phyloP scores from a whole-genome alignment of 441 rosid genomes.

The Aquilaria agallochum region DNA sequence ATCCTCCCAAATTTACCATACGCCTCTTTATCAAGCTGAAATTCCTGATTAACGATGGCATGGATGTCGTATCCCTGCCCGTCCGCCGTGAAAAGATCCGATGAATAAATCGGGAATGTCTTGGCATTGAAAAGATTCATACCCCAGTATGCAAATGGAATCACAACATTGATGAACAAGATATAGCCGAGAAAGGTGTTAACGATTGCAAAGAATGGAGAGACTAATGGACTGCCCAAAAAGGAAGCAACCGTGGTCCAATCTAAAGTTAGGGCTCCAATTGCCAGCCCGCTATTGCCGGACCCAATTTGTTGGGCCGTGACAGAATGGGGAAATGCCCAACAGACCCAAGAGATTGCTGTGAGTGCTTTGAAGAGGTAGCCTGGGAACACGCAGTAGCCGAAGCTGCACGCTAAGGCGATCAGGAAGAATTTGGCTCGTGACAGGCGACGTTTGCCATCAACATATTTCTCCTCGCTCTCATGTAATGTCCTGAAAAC shows the following conservation, averaged over 20 bases:
- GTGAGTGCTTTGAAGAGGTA: slow-evolving; percentile 69
- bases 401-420: slow-evolving; percentile 66
- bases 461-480: slow-evolving; percentile 15
- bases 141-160: slow-evolving; percentile 70
- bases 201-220: slow-evolving; percentile 82
- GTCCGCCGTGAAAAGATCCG: slow-evolving; percentile 59
- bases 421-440: slow-evolving; percentile 80
- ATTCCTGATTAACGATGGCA: slow-evolving; percentile 58
- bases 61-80: slow-evolving; percentile 51
- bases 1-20: slow-evolving; percentile 63
- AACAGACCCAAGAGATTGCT: slow-evolving; percentile 80
- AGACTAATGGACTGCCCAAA: slow-evolving; percentile 69
- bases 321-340: slow-evolving; percentile 77
- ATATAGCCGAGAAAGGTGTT: slow-evolving; percentile 57
- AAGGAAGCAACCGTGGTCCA: slow-evolving; percentile 76
- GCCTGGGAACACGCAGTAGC: slow-evolving; percentile 73
- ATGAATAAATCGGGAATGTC: slow-evolving; percentile 63
- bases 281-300: slow-evolving; percentile 77
- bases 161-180: slow-evolving; percentile 41
- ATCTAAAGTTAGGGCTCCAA: slow-evolving; percentile 77
- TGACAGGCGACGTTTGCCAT: slow-evolving; percentile 36
- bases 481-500: slow-evolving; percentile 29
- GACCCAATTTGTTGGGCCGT: slow-evolving; percentile 90
- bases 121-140: slow-evolving; percentile 48
- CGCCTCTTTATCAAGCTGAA: slow-evolving; percentile 51